These are phyloP conservation scores for Fusarium staphyleae DNA, from an alignment of 2,329 filamentous ascomycete species.

Conservation along the genomic window DNA sequence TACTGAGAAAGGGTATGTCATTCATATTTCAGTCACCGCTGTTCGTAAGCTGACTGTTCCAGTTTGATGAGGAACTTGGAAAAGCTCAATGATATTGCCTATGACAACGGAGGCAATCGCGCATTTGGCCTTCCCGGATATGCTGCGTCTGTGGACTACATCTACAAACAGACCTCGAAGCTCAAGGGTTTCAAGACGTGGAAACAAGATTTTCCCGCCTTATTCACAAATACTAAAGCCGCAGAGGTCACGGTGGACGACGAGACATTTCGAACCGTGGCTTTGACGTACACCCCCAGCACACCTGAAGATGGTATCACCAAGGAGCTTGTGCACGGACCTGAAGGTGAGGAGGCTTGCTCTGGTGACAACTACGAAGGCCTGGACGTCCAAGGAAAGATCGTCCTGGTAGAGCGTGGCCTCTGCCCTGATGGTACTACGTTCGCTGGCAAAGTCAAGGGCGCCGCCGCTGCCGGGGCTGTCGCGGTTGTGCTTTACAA, in stretches of 20 bases:
- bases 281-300: slow-evolving; percentile 43
- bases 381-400: slow-evolving; percentile 41
- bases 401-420: slow-evolving; percentile 45
- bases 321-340: slow-evolving; percentile 37
- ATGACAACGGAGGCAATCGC: slow-evolving; percentile 43
- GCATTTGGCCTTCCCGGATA: slow-evolving; percentile 45
- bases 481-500: slow-evolving; percentile 45
- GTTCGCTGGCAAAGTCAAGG: slow-evolving; percentile 43
- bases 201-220: slow-evolving; percentile 44
- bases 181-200: slow-evolving; percentile 40
- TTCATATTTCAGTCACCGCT: rapidly evolving
- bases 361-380: slow-evolving; percentile 38
- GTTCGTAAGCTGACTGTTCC: background rate
- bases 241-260: slow-evolving; percentile 39
- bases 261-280: slow-evolving; percentile 39
- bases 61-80: slow-evolving; percentile 41
- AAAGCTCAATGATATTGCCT: slow-evolving; percentile 43
- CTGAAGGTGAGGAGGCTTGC: slow-evolving; percentile 40
- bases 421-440: slow-evolving; percentile 42
- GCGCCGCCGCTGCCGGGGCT: slow-evolving; percentile 43
- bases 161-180: slow-evolving; percentile 40
- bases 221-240: slow-evolving; percentile 37
- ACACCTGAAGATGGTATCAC: slow-evolving; percentile 43
- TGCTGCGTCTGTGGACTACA: slow-evolving; percentile 46
- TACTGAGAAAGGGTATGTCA: slow-evolving; percentile 33